These are phyloP conservation scores for Pholiota adiposa DNA, from an alignment of 1,284 basidiomycete species.

Conservation along the genomic window DNA sequence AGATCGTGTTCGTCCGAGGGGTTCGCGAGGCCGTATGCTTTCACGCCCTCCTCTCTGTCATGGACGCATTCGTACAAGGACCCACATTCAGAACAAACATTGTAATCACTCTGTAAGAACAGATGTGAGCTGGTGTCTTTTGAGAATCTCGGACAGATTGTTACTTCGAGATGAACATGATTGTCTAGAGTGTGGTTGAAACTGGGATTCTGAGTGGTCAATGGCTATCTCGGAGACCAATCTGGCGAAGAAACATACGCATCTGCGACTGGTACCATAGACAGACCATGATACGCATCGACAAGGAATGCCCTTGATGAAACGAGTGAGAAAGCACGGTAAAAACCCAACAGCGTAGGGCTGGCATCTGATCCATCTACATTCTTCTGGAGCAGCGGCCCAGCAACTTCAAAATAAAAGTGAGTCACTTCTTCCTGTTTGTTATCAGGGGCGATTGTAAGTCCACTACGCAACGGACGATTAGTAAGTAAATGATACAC, in stretches of 20 bases:
- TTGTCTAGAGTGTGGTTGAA: conserved; percentile 84
- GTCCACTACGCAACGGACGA: neutral
- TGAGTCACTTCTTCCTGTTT: conserved; percentile 41
- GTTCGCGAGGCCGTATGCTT: conserved; percentile 17
- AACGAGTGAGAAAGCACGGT: conserved; percentile 79
- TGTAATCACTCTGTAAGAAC: conserved; percentile 68
- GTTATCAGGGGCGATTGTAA: conserved; percentile 9
- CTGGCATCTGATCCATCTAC: neutral
- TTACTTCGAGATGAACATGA: conserved; percentile 79
- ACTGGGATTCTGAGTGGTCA: conserved; percentile 39
- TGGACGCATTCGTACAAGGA: conserved; percentile 75
- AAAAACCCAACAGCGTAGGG: conserved; percentile 56
- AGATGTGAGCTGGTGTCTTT: neutral
- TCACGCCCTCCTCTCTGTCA: conserved; percentile 45
- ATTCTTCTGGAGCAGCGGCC: conserved; percentile 31
- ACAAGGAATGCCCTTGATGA: conserved; percentile 88
- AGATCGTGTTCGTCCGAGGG: conserved; percentile 36
- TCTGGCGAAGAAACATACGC: conserved; percentile 53
- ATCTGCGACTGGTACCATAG: conserved; percentile 91
- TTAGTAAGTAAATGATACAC: conserved; percentile 13
- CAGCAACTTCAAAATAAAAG: conserved; percentile 47
- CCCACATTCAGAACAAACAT: conserved; percentile 84
- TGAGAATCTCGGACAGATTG: conserved; percentile 19
- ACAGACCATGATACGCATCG: conserved; percentile 83
- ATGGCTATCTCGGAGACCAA: conserved; percentile 14